These are phyloP conservation scores for Paspalum notatum DNA, from an alignment of 176 grass and related monocot genomes.

Conservation along the genomic window DNA sequence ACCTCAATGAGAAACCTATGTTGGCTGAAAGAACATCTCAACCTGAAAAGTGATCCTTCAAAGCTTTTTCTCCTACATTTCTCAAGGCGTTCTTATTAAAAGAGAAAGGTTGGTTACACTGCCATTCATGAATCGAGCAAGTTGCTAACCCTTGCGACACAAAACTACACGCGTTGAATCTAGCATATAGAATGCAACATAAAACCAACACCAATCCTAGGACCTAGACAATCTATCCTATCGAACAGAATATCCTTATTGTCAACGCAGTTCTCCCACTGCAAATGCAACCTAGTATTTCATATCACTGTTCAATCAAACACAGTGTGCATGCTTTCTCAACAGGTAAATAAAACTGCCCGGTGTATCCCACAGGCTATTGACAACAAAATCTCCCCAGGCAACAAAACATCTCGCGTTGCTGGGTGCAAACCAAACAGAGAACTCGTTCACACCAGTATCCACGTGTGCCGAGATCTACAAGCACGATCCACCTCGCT, in stretches of 20 bases:
- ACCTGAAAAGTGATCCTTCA: not conserved
- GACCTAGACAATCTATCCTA: not conserved
- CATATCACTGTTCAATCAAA: conserved; percentile 2
- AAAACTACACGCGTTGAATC: not conserved
- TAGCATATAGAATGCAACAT: not conserved
- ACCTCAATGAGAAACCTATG: not conserved
- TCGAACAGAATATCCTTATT: not conserved
- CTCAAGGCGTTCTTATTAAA: not conserved
- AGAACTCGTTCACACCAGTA: not conserved
- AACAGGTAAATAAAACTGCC: not conserved
- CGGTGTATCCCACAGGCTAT: not conserved
- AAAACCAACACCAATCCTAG: not conserved
- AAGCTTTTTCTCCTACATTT: not conserved
- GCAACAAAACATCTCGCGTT: conserved; percentile 6
- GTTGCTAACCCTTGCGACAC: not conserved
- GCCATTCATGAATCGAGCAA: not conserved
- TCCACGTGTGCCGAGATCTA: conserved; percentile 1
- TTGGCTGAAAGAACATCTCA: not conserved
- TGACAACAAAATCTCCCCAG: not conserved
- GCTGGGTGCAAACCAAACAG: not conserved
- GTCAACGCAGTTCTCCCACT: not conserved
- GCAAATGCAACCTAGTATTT: not conserved
- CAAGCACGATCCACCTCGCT: conserved; percentile 1
- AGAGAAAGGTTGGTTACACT: not conserved
- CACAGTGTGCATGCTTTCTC: not conserved